A percentile compares a stretch with the other conserved stretches of the same genome.
phyloP scores from a whole-genome alignment of 2,329 filamentous ascomycete species.

The Dryadomyces quercivorus region DNA sequence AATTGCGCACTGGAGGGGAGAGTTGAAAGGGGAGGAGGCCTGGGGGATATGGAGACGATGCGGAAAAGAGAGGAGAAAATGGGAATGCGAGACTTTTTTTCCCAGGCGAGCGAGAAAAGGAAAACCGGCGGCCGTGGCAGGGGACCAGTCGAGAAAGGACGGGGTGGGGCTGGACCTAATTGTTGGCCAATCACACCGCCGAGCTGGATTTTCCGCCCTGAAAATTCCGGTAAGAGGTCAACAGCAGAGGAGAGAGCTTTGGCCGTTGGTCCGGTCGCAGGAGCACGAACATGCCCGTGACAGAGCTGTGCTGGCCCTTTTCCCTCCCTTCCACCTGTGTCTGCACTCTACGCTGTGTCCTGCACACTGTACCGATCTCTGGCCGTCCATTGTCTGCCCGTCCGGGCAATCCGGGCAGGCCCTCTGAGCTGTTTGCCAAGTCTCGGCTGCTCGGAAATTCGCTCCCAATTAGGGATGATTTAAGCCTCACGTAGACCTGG shows the following conservation, averaged over 20 bases:
- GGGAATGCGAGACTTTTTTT: slow-evolving; percentile 12
- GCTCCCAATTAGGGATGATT: neutral
- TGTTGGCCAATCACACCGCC: slow-evolving; percentile 10
- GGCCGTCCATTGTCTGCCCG: neutral
- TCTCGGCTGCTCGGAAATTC: slow-evolving; percentile 1
- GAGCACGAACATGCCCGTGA: neutral
- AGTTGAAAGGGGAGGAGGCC: slow-evolving; percentile 2
- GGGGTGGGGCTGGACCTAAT: slow-evolving; percentile 6
- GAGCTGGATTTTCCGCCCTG: slow-evolving; percentile 12
- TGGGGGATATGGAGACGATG: slow-evolving; percentile 8
- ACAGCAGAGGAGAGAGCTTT: slow-evolving; percentile 3
- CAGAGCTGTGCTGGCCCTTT: neutral
- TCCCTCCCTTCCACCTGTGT: neutral
- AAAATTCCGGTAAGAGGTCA: slow-evolving; percentile 13
- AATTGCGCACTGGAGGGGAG: slow-evolving; percentile 28
- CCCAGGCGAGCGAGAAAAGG: slow-evolving; percentile 3
- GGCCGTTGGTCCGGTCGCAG: slow-evolving; percentile 9
- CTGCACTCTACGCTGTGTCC: neutral
- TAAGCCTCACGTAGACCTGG: neutral
- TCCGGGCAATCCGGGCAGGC: slow-evolving; percentile 1
- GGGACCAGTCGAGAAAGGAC: slow-evolving; percentile 2
- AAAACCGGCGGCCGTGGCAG: slow-evolving; percentile 7
- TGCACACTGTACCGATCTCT: neutral
- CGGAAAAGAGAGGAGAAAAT: slow-evolving; percentile 11
- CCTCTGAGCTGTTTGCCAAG: neutral